These are phyloP conservation scores for Pseudogymnoascus sp. DNA, from an alignment of 2,329 filamentous ascomycete species.

Conservation along the genomic window DNA sequence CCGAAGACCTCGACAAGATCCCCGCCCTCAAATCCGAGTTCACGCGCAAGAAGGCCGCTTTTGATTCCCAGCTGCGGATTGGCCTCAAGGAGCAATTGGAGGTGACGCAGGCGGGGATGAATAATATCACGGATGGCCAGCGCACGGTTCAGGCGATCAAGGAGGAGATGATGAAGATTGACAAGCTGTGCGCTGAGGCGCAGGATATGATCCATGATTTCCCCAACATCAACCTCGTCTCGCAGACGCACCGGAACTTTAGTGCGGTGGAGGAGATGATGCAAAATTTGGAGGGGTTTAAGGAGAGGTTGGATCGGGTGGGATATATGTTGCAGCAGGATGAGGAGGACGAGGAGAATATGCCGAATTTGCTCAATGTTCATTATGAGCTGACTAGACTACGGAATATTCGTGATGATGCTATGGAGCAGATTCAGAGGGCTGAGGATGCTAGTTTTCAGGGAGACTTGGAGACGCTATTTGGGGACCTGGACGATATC, in stretches of 20 bases:
- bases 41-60: constrained; percentile 80
- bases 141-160: constrained; percentile 88
- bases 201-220: constrained; percentile 98
- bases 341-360: constrained; percentile 76
- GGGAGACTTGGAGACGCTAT: constrained; percentile 81
- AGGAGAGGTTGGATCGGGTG: constrained; percentile 64
- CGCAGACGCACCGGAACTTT: constrained; percentile 94
- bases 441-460: constrained; percentile 66
- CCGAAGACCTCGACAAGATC: constrained; percentile 97
- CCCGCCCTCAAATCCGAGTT: constrained; percentile 83
- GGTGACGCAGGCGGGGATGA: constrained; percentile 89
- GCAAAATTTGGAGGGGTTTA: constrained; percentile 78
- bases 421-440: constrained; percentile 88
- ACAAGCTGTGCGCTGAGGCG: constrained; percentile 92
- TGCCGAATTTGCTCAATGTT: constrained; percentile 80
- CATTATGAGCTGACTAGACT: constrained; percentile 90
- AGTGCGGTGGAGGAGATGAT: constrained; percentile 91
- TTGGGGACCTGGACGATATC: constrained; percentile 73
- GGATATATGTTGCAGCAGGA: constrained; percentile 75
- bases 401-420: constrained; percentile 89
- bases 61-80: constrained; percentile 82
- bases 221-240: constrained; percentile 80
- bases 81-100: constrained; percentile 88
- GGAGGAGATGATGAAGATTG: constrained; percentile 97
- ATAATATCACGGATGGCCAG: constrained; percentile 77